Evolutionary conservation across 192 early-diverging fungal genomes (phyloP).

Genomic region (Coemansia sp.): DNA sequence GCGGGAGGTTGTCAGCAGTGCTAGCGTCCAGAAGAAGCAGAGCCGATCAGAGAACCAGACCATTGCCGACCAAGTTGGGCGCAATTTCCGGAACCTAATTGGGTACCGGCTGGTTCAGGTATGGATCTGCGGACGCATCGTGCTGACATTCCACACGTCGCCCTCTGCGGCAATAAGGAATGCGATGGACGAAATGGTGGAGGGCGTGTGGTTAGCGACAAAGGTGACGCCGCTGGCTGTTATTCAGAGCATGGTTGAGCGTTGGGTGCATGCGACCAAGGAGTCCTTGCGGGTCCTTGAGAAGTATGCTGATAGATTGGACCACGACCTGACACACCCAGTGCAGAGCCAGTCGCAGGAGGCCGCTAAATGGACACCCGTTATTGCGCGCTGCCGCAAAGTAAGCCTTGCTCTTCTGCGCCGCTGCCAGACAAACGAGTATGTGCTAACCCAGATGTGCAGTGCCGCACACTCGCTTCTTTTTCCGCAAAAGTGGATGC

Average conservation of each 20-base stretch:
- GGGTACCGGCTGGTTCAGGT: constrained; percentile 44
- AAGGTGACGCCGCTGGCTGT: constrained; percentile 17
- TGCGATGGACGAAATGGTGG: constrained; percentile 15
- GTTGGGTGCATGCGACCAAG: constrained; percentile 29
- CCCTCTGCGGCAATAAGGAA: constrained; percentile 10
- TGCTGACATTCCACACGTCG: constrained; percentile 30
- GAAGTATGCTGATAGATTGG: constrained; percentile 26
- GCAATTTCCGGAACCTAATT: constrained; percentile 28
- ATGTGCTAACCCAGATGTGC: constrained; percentile 33
- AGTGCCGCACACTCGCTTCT: constrained; percentile 6
- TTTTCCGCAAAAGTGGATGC: constrained; percentile 1
- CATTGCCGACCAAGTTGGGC: constrained; percentile 28
- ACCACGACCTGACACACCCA: constrained; percentile 39
- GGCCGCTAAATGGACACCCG: constrained; percentile 43
- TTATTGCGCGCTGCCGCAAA: constrained; percentile 52
- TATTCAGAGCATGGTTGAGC: constrained; percentile 22
- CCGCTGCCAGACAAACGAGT: constrained; percentile 42
- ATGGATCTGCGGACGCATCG: constrained; percentile 34
- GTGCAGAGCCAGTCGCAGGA: constrained; percentile 26
- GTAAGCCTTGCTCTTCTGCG: constrained; percentile 44
- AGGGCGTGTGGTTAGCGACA: neutral
- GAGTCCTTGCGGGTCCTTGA: constrained; percentile 20
- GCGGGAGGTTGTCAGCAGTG: constrained; percentile 23
- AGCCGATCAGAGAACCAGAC: constrained; percentile 1
- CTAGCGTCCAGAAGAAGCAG: neutral